Evolutionary conservation across 306 rosid genomes (phyloP).

Genomic region (Datisca glomerata): DNA sequence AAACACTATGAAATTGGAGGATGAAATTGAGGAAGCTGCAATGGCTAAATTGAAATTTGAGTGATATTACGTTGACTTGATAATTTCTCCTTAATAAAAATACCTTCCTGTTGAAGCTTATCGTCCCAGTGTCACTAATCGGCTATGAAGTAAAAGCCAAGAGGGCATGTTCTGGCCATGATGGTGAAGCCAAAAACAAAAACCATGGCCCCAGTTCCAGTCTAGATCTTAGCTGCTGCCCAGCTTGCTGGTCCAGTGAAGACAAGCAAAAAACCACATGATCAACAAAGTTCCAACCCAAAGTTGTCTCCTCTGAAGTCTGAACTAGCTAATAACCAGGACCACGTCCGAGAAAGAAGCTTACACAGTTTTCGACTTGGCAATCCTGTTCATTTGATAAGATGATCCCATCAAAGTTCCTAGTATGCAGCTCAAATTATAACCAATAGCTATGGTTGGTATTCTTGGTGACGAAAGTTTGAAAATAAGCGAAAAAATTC

Average conservation of each 20-base stretch:
- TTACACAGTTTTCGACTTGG: constrained; percentile 5
- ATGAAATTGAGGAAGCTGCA: too few species aligned
- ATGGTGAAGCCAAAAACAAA: neutral
- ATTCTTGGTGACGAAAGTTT: too few species aligned
- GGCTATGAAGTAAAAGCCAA: too few species aligned
- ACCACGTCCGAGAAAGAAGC: constrained; percentile 7
- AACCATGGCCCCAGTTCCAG: constrained; percentile 1
- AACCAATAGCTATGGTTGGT: too few species aligned
- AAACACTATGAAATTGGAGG: too few species aligned
- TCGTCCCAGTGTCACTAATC: too few species aligned
- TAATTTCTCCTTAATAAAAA: too few species aligned
- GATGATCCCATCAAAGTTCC: neutral
- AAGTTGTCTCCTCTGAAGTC: constrained; percentile 5
- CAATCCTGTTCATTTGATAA: neutral
- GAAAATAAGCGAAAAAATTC: too few species aligned
- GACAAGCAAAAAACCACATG: constrained; percentile 5
- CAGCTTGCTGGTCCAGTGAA: constrained; percentile 11
- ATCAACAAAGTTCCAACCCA: neutral
- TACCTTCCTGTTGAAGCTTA: too few species aligned
- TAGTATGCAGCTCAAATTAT: neutral
- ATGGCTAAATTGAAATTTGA: too few species aligned
- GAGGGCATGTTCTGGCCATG: neutral
- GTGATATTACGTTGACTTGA: too few species aligned
- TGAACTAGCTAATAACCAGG: constrained; percentile 9
- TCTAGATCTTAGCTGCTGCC: constrained; percentile 12